phyloP scores from a whole-genome alignment of 768 basidiomycete genomes.

The Tulasnella calospora region DNA sequence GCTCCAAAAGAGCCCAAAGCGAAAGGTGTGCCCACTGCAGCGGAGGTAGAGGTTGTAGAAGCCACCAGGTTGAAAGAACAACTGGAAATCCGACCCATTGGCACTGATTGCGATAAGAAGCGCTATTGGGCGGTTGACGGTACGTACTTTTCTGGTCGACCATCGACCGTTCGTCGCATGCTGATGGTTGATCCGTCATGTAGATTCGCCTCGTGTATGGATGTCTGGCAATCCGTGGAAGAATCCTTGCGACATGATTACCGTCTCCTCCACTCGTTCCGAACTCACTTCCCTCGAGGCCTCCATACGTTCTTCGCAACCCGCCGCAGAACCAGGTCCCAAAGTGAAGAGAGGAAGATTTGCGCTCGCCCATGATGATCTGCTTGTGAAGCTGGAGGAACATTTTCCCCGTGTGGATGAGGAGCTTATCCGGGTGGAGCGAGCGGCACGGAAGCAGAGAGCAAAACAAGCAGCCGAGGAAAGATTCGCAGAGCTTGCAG shows the following conservation, averaged over 20 bases:
- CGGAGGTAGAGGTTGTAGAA: constrained; percentile 28
- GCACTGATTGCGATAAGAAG: constrained; percentile 68
- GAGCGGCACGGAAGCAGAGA: neutral
- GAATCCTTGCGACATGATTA: constrained; percentile 65
- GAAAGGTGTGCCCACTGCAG: neutral
- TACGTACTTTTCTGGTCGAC: constrained; percentile 50
- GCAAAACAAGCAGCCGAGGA: constrained; percentile 37
- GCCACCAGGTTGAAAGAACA: constrained; percentile 61
- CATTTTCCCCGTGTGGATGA: constrained; percentile 56
- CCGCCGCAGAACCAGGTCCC: neutral
- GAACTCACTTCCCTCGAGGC: constrained; percentile 65
- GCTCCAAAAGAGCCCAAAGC: neutral
- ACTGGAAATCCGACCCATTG: constrained; percentile 65
- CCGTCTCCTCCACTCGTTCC: constrained; percentile 62
- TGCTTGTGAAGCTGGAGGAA: constrained; percentile 61
- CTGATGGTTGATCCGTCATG: neutral
- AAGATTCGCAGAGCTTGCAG: constrained; percentile 9
- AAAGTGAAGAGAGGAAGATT: constrained; percentile 38
- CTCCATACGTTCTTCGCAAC: constrained; percentile 48
- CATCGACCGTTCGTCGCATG: neutral
- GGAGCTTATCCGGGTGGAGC: constrained; percentile 42
- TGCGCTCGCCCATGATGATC: constrained; percentile 55
- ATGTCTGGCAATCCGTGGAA: constrained; percentile 89
- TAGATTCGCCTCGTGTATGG: constrained; percentile 82
- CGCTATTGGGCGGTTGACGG: constrained; percentile 86